A percentile compares a stretch with the other conserved stretches of the same genome.
Conservation (phyloP, 371 early-diverging fungal genomes). For the Mortierella sp. region DNA sequence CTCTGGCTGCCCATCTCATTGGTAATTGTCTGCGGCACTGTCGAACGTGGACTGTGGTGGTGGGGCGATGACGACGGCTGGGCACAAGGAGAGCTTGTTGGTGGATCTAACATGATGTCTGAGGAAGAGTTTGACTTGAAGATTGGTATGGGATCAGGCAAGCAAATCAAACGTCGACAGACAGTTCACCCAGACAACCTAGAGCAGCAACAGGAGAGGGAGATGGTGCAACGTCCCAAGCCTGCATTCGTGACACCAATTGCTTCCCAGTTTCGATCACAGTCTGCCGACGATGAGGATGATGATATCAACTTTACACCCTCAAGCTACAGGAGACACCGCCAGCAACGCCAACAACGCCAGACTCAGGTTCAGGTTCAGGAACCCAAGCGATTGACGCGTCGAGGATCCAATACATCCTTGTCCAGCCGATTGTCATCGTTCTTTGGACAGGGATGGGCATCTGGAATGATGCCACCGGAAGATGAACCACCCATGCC, state of each 20-base stretch:
- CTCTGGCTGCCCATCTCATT: conserved; percentile 52
- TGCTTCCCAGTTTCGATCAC: conserved; percentile 41
- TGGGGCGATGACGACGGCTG: conserved; percentile 53
- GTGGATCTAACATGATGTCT: conserved; percentile 51
- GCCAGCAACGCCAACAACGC: conserved; percentile 36
- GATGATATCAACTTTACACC: conserved; percentile 37
- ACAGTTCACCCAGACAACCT: conserved; percentile 34
- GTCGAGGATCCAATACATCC: conserved; percentile 27
- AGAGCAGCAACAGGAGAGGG: conserved; percentile 10
- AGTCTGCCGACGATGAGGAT: conserved; percentile 20
- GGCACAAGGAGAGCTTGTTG: conserved; percentile 22
- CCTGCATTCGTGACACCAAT: conserved; percentile 52
- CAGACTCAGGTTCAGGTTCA: too few species aligned
- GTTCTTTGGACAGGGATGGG: conserved; percentile 51
- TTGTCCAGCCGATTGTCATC: conserved; percentile 45
- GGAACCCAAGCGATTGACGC: conserved; percentile 16
- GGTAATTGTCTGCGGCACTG: conserved; percentile 50
- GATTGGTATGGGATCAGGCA: conserved; percentile 43
- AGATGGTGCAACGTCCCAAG: conserved; percentile 43
- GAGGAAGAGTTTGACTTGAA: conserved; percentile 52
- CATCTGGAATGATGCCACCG: conserved; percentile 22
- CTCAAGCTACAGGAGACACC: conserved; percentile 50
- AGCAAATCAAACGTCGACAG: conserved; percentile 35
- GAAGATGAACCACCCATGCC: conserved; percentile 34
- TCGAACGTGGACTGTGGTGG: conserved; percentile 53